phyloP scores from a whole-genome alignment of 768 basidiomycete species.

The Scleroderma citrinum region DNA sequence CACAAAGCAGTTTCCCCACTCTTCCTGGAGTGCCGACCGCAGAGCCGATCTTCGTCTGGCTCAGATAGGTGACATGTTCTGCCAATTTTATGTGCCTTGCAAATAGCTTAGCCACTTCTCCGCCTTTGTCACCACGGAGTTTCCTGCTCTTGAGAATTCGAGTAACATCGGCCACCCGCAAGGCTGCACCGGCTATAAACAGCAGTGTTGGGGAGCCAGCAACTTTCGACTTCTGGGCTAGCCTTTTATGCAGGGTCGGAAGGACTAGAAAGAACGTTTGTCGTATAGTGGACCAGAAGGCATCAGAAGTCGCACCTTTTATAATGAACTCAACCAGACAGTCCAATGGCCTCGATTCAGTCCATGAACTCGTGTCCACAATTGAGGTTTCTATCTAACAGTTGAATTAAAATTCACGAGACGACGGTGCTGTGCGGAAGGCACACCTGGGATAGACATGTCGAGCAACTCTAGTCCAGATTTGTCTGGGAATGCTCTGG shows the following conservation, averaged over 20 bases:
- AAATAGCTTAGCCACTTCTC: constrained; percentile 92
- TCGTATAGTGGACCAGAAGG: neutral
- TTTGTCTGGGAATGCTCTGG: constrained; percentile 60
- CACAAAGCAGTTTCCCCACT: constrained; percentile 77
- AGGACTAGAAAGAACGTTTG: constrained; percentile 39
- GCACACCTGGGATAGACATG: constrained; percentile 68
- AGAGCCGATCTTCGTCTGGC: constrained; percentile 77
- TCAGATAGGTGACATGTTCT: constrained; percentile 81
- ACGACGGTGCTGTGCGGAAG: neutral
- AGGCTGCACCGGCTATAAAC: constrained; percentile 81
- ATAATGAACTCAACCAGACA: constrained; percentile 70
- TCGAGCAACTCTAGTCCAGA: constrained; percentile 79
- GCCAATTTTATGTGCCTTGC: constrained; percentile 90
- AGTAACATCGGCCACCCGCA: constrained; percentile 87
- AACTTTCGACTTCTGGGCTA: constrained; percentile 70
- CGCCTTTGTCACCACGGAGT: constrained; percentile 75
- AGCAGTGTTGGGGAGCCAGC: constrained; percentile 85
- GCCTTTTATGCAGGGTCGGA: constrained; percentile 60
- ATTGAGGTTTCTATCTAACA: constrained; percentile 62
- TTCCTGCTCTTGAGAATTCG: constrained; percentile 63
- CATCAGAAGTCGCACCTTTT: constrained; percentile 43
- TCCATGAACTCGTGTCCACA: constrained; percentile 71
- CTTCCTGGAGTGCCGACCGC: constrained; percentile 92
- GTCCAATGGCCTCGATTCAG: constrained; percentile 63
- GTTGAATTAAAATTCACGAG: constrained; percentile 41